phyloP scores from a whole-genome alignment of 345 rosid species.

The Viola odorata region DNA sequence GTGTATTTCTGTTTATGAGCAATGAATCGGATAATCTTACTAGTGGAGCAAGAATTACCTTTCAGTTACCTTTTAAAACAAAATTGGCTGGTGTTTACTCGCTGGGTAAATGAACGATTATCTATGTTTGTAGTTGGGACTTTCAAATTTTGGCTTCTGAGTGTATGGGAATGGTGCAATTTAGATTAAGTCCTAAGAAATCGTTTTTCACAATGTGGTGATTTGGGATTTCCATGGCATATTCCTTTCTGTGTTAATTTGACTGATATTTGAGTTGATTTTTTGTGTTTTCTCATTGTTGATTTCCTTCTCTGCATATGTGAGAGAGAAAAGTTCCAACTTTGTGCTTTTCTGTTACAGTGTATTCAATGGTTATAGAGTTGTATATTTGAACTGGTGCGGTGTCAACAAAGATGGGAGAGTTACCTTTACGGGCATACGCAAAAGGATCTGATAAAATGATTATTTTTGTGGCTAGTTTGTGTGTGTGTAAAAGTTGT shows the following conservation, averaged over 20 bases:
- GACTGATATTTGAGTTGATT: neutral
- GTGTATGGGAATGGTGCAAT: too few relatives aligned
- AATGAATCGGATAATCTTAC: too few relatives aligned
- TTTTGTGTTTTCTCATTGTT: neutral
- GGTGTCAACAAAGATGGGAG: neutral
- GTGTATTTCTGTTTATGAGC: too few relatives aligned
- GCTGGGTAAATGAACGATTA: too few relatives aligned
- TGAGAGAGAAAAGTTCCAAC: neutral
- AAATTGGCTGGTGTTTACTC: too few relatives aligned
- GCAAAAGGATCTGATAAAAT: neutral
- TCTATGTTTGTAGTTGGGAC: too few relatives aligned
- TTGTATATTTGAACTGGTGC: too few relatives aligned
- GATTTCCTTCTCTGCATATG: neutral
- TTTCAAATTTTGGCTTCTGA: too few relatives aligned
- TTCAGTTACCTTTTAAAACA: too few relatives aligned
- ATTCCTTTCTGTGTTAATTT: neutral
- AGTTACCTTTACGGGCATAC: neutral
- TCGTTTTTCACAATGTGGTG: too few relatives aligned
- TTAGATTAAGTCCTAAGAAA: too few relatives aligned
- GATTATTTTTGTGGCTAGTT: neutral
- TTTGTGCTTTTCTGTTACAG: neutral
- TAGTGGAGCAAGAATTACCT: too few relatives aligned
- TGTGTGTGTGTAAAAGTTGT: neutral
- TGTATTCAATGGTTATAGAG: neutral
- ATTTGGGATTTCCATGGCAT: neutral